Conservation (phyloP, 1,284 basidiomycete species). For the Microbotryum intermedium region DNA sequence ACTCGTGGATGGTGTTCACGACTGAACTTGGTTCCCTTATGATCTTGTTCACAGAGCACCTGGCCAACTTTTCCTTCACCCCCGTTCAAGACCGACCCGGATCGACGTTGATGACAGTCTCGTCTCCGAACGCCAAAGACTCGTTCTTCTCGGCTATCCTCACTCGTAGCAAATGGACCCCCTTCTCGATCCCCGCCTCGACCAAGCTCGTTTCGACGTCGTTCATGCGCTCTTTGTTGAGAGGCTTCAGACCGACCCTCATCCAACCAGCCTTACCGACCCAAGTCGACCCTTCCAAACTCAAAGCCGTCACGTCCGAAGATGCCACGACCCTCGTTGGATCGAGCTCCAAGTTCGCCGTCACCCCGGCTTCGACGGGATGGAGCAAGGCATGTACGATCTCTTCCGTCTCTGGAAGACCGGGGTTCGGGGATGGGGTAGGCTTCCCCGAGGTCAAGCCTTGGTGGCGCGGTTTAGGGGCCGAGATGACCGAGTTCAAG, state of each 20-base stretch:
- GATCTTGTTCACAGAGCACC: conserved; percentile 12
- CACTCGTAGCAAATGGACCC: background rate
- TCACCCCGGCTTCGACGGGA: background rate
- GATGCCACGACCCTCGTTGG: background rate
- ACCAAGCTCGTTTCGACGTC: background rate
- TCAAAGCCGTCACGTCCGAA: background rate
- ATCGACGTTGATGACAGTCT: background rate
- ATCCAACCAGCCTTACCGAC: background rate
- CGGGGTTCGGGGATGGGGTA: background rate
- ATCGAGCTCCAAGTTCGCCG: background rate
- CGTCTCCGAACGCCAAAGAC: background rate
- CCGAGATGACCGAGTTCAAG: background rate
- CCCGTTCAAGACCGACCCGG: background rate
- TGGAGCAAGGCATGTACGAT: background rate
- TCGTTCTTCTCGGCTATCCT: conserved; percentile 13
- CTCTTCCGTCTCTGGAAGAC: background rate
- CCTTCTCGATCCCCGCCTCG: background rate
- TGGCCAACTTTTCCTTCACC: conserved; percentile 13
- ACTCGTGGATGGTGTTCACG: too few relatives aligned
- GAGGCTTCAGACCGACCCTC: background rate
- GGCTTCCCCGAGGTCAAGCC: background rate
- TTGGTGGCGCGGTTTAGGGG: background rate
- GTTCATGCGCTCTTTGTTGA: background rate
- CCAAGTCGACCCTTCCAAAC: background rate
- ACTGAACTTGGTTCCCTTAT: too few relatives aligned